Evolutionary conservation across 106 monocot species (phyloP).

Genomic region (Acorus gramineus): DNA sequence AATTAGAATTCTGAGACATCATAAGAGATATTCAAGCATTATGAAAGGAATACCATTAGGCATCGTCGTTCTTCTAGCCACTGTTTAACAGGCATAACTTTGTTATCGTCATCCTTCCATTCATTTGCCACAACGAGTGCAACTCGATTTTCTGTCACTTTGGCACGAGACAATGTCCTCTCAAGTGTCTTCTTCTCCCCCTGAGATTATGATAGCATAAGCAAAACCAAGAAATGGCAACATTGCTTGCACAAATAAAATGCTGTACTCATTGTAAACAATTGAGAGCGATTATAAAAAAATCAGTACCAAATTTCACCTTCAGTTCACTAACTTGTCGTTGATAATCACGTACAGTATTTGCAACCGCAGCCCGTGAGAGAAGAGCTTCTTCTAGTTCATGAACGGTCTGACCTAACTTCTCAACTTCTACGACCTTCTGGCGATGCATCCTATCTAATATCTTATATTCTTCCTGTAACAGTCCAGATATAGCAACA

Average conservation of each 20-base stretch:
- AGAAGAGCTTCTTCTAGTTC: constrained; percentile 84
- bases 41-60: background rate
- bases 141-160: background rate
- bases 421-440: constrained; percentile 85
- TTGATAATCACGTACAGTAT: constrained; percentile 83
- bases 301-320: constrained; percentile 3
- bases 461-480: constrained; percentile 84
- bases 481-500: background rate
- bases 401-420: constrained; percentile 49
- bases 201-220: no score
- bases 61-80: background rate
- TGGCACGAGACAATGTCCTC: background rate
- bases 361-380: constrained; percentile 74
- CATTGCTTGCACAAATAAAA: no score
- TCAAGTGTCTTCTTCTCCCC: background rate
- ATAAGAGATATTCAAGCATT: background rate
- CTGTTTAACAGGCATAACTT: background rate
- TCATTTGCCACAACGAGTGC: background rate
- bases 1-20: background rate
- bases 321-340: constrained; percentile 61
- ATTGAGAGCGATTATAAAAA: no score
- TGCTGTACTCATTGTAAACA: no score
- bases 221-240: no score
- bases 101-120: background rate
- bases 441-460: constrained; percentile 79